These are phyloP conservation scores for Geopyxis carbonaria DNA, from an alignment of 495 filamentous ascomycete species.

Conservation along the genomic window DNA sequence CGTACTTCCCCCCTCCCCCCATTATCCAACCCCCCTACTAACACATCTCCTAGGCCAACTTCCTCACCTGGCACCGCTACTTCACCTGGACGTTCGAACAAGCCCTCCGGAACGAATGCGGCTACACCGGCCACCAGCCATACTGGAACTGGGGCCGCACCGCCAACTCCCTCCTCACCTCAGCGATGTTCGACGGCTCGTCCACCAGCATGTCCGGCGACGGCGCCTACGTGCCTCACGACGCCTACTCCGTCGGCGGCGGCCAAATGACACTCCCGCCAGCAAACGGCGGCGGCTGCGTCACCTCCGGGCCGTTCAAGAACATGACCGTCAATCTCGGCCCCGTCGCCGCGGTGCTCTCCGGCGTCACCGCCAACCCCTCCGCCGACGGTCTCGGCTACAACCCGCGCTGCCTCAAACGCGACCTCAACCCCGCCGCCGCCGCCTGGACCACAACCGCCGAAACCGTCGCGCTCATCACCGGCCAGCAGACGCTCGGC, in stretches of 20 bases:
- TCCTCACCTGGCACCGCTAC: constrained; percentile 49
- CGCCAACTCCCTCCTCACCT: constrained; percentile 25
- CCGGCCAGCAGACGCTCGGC: background rate
- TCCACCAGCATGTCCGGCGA: constrained; percentile 32
- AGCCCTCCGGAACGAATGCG: constrained; percentile 44
- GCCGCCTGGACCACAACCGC: background rate
- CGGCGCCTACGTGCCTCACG: constrained; percentile 27
- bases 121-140: constrained; percentile 37
- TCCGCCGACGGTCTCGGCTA: background rate
- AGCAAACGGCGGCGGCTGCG: constrained; percentile 46
- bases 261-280: constrained; percentile 12
- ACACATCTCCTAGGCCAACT: constrained; percentile 26
- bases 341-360: constrained; percentile 5
- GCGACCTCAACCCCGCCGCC: background rate
- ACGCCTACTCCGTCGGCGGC: constrained; percentile 2
- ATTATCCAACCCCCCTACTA: too few relatives aligned
- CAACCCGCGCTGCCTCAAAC: constrained; percentile 5
- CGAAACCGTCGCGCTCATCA: constrained; percentile 1
- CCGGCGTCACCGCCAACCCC: background rate
- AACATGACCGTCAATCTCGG: constrained; percentile 5
- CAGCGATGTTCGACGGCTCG: constrained; percentile 34
- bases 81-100: constrained; percentile 9
- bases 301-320: constrained; percentile 29
- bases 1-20: constrained; percentile 28
- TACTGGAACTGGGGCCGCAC: constrained; percentile 38